Conservation (phyloP, 2,329 filamentous ascomycete species). For the Blumeriella jaapii region DNA sequence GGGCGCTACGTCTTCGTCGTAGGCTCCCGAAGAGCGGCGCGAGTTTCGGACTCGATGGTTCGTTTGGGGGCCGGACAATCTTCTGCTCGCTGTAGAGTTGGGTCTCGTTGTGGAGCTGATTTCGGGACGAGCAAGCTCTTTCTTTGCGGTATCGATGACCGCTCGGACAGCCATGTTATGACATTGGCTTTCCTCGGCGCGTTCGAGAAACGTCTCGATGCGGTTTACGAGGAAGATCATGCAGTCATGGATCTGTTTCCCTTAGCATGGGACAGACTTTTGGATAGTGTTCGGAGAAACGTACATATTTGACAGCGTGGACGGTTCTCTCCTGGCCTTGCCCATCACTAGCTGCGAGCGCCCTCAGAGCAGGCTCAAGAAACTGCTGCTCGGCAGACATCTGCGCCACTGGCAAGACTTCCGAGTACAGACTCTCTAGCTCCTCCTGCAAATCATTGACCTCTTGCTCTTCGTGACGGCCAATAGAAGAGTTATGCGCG, state of each 20-base stretch:
- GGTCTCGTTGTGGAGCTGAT: slow-evolving; percentile 12
- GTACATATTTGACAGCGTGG: slow-evolving; percentile 40
- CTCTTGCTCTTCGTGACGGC: slow-evolving; percentile 26
- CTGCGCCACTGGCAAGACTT: slow-evolving; percentile 57
- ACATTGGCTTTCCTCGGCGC: slow-evolving; percentile 35
- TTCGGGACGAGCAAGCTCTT: slow-evolving; percentile 29
- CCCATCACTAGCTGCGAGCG: slow-evolving; percentile 33
- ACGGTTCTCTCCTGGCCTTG: slow-evolving; percentile 35
- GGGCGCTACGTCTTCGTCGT: slow-evolving; percentile 28
- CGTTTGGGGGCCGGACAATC: slow-evolving; percentile 12
- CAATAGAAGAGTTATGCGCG: slow-evolving; percentile 9
- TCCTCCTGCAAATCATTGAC: slow-evolving; percentile 47
- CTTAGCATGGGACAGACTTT: slow-evolving; percentile 2
- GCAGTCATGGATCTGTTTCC: slow-evolving; percentile 38
- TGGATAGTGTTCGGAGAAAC: slow-evolving; percentile 12
- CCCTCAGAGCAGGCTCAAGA: slow-evolving; percentile 45
- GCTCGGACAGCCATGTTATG: slow-evolving; percentile 32
- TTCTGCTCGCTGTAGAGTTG: slow-evolving; percentile 14
- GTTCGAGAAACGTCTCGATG: slow-evolving; percentile 32
- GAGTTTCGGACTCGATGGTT: slow-evolving; percentile 22
- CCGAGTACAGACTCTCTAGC: slow-evolving; percentile 56
- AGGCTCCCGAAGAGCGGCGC: slow-evolving; percentile 27
- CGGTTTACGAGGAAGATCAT: slow-evolving; percentile 39
- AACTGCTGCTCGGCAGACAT: slow-evolving; percentile 61
- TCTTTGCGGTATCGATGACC: slow-evolving; percentile 33